Conservation (phyloP, 352 stramenopile species). For the Phytophthora parvispora region DNA sequence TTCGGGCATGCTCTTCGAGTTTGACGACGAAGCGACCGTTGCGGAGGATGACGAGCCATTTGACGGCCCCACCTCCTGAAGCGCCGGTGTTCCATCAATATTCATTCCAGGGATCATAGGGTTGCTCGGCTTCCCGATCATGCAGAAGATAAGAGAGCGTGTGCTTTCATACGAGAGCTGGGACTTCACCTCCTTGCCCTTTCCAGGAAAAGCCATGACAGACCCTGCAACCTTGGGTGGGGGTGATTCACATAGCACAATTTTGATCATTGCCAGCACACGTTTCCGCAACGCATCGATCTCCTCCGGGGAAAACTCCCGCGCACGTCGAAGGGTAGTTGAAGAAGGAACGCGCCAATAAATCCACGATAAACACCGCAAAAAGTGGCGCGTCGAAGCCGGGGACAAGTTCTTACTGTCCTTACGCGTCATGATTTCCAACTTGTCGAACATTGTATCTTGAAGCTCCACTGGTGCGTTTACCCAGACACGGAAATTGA, state of each 20-base stretch:
- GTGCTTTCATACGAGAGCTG: conserved; percentile 88
- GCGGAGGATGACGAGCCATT: conserved; percentile 50
- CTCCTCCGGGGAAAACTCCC: conserved; percentile 61
- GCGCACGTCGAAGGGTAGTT: conserved; percentile 61
- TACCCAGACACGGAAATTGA: conserved; percentile 90
- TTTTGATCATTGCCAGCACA: conserved; percentile 82
- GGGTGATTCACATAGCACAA: conserved; percentile 83
- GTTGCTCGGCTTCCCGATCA: conserved; percentile 88
- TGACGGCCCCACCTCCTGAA: conserved; percentile 57
- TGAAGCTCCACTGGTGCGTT: conserved; percentile 80
- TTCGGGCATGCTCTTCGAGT: conserved; percentile 68
- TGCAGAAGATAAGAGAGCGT: conserved; percentile 87
- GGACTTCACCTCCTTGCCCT: conserved; percentile 74
- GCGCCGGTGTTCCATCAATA: conserved; percentile 63
- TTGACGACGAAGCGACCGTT: conserved; percentile 43
- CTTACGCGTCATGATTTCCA: conserved; percentile 82
- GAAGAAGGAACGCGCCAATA: conserved; percentile 69
- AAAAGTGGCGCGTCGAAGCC: conserved; percentile 82
- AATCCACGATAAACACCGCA: conserved; percentile 88
- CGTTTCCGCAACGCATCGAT: conserved; percentile 71
- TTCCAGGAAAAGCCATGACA: conserved; percentile 61
- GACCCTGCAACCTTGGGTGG: conserved; percentile 57
- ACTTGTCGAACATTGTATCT: conserved; percentile 80
- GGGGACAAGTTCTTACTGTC: conserved; percentile 77
- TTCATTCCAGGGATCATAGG: conserved; percentile 73